A percentile compares a stretch with the other conserved stretches of the same genome.
phyloP scores from a whole-genome alignment of 257 asterid genomes.

The Solanum neorickii region DNA sequence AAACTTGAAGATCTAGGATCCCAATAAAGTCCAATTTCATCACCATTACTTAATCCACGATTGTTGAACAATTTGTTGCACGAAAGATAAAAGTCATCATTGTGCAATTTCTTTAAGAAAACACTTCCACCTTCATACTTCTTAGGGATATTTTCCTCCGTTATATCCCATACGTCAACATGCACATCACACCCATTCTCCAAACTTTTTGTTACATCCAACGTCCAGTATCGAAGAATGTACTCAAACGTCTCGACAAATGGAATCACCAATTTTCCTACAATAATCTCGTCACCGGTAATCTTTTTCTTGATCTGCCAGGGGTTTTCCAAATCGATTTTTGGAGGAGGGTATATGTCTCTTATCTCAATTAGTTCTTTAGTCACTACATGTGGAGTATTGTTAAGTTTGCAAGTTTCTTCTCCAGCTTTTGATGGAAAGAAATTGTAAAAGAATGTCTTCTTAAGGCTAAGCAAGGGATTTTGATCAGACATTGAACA shows the following conservation, averaged over 20 bases:
- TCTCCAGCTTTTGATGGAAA: not conserved
- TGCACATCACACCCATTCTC: slow-evolving; percentile 13
- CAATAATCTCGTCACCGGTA: not conserved
- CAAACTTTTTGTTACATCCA: slow-evolving; percentile 16
- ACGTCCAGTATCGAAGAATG: slow-evolving; percentile 34
- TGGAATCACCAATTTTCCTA: not conserved
- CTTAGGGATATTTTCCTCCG: slow-evolving; percentile 10
- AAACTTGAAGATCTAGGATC: too few relatives aligned
- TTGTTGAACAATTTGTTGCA: not conserved
- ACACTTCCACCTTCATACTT: slow-evolving; percentile 2
- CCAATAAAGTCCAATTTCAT: too few relatives aligned
- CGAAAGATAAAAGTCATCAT: not conserved
- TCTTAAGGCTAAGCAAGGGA: not conserved
- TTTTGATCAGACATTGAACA: too few relatives aligned
- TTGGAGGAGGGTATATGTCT: slow-evolving; percentile 23
- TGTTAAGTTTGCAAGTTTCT: not conserved
- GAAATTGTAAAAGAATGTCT: too few relatives aligned
- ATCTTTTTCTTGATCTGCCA: slow-evolving; percentile 34
- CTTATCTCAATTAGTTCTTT: slow-evolving; percentile 32
- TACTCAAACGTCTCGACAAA: slow-evolving; percentile 11
- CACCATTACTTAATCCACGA: too few relatives aligned
- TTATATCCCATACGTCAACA: slow-evolving; percentile 41
- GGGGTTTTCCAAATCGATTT: slow-evolving; percentile 8
- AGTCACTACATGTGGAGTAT: not conserved
- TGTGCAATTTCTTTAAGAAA: slow-evolving; percentile 14